phyloP scores from a whole-genome alignment of 2,329 filamentous ascomycete species.

The Ophiostoma triangulosporum region DNA sequence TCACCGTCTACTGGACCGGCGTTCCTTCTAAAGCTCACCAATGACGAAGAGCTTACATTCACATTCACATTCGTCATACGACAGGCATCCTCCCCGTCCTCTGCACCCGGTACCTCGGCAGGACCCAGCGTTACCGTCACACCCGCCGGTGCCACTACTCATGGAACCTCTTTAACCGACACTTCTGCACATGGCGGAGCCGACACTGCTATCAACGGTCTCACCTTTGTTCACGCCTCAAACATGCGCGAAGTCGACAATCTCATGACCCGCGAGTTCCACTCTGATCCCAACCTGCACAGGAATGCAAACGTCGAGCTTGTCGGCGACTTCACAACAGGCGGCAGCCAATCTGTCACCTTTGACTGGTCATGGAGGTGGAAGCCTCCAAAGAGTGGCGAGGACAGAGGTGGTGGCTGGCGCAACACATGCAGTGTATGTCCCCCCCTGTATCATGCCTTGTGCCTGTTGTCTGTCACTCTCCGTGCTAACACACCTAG shows the following conservation, averaged over 20 bases:
- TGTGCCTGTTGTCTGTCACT: neutral
- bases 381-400: constrained; percentile 69
- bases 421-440: constrained; percentile 82
- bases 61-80: constrained; percentile 80
- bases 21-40: constrained; percentile 76
- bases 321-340: constrained; percentile 81
- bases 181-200: constrained; percentile 22
- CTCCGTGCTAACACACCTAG: constrained; percentile 28
- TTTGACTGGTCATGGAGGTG: constrained; percentile 98
- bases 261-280: constrained; percentile 85
- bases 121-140: neutral
- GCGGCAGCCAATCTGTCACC: constrained; percentile 67
- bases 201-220: constrained; percentile 71
- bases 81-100: constrained; percentile 25
- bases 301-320: constrained; percentile 93
- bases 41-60: constrained; percentile 87
- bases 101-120: neutral
- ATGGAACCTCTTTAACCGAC: constrained; percentile 8
- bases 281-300: constrained; percentile 92
- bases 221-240: constrained; percentile 86
- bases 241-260: constrained; percentile 82
- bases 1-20: constrained; percentile 40
- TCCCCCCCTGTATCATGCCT: constrained; percentile 8
- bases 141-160: neutral
- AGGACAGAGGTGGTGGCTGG: constrained; percentile 86